These are phyloP conservation scores for Pichia cactophila DNA, from an alignment of 1,139 yeast species.

Conservation along the genomic window DNA sequence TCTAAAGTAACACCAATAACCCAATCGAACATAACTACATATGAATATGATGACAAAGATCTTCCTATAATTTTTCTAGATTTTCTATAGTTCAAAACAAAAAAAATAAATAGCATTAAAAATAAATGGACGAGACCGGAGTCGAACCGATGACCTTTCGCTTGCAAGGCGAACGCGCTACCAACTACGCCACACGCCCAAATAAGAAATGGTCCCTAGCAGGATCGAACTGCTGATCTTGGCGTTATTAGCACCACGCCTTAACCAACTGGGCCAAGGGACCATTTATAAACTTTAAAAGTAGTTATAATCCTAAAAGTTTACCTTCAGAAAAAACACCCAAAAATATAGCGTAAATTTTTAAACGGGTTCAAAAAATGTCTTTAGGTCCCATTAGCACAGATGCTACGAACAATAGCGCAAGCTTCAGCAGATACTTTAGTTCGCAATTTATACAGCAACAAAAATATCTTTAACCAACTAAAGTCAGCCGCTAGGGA, in stretches of 20 bases:
- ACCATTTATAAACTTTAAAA: no score
- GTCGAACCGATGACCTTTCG: conserved; percentile 62
- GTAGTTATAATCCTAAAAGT: no score
- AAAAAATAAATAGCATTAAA: not conserved
- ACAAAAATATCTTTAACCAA: no score
- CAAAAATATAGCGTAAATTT: no score
- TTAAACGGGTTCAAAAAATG: no score
- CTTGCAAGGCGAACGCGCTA: conserved; percentile 68
- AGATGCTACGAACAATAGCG: no score
- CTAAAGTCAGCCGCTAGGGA: no score
- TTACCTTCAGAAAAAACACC: no score
- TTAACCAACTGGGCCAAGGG: conserved; percentile 90
- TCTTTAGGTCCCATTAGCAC: no score
- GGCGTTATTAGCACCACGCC: conserved; percentile 87
- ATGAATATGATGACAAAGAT: not conserved
- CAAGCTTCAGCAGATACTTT: no score
- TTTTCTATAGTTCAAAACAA: not conserved
- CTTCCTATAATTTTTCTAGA: not conserved
- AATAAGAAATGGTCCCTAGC: conserved; percentile 52
- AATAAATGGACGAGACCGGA: conserved; percentile 54
- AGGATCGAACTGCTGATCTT: conserved; percentile 61
- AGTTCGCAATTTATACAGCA: no score
- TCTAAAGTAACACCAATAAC: not conserved
- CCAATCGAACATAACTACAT: no score
- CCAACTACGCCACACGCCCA: conserved; percentile 71